phyloP scores from a whole-genome alignment of 306 rosid genomes.

The Erythrophleum fordii region DNA sequence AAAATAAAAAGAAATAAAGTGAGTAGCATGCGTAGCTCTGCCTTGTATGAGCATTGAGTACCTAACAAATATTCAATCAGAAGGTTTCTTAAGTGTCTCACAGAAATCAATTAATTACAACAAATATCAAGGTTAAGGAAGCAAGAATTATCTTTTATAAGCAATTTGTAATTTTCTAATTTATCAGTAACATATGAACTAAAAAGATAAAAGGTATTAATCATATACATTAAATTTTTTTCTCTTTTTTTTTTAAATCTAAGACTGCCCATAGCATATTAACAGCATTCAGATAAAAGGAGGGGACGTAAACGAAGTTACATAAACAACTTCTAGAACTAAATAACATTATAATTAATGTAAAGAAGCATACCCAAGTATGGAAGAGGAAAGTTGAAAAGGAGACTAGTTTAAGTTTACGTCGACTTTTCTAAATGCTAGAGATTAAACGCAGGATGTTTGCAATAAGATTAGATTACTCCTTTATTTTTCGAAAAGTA shows the following conservation, averaged over 20 bases:
- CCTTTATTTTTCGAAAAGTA: not conserved
- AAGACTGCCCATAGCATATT: not conserved
- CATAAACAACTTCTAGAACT: not conserved
- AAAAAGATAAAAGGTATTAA: not conserved
- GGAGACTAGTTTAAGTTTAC: not conserved
- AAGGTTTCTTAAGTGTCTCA: not conserved
- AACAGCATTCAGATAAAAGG: not conserved
- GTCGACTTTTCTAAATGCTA: not conserved
- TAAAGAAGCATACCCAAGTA: not conserved
- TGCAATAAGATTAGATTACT: not conserved
- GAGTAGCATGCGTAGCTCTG: not conserved
- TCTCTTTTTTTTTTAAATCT: too few species aligned
- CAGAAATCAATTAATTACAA: not conserved
- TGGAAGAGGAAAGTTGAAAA: not conserved
- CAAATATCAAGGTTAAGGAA: not conserved
- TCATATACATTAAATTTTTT: constrained; percentile 3
- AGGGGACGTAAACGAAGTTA: not conserved
- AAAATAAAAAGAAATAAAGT: not conserved
- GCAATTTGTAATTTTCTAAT: not conserved
- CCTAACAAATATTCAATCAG: constrained; percentile 1
- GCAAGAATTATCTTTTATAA: not conserved
- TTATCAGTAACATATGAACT: not conserved
- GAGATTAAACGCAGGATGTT: not conserved
- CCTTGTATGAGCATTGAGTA: not conserved
- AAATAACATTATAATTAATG: constrained; percentile 20